Evolutionary conservation across 768 basidiomycete genomes (phyloP).

Genomic region (Galerina marginata): DNA sequence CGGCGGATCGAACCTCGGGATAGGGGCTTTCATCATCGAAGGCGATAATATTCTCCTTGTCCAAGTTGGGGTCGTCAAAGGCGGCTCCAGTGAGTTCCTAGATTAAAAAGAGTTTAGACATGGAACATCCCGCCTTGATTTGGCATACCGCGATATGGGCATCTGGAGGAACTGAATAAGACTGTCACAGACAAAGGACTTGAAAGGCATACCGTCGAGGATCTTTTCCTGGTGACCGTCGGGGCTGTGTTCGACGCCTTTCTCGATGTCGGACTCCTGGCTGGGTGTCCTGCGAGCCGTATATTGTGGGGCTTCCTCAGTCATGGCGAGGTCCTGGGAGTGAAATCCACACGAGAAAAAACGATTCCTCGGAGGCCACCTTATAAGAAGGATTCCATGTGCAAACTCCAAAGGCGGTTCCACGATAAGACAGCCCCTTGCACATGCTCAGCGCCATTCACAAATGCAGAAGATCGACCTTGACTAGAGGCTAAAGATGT

Average conservation of each 20-base stretch:
- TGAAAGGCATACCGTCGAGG: constrained; percentile 30
- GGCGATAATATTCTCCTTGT: constrained; percentile 40
- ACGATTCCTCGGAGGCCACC: not conserved
- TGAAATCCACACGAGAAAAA: constrained; percentile 15
- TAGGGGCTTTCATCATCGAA: constrained; percentile 77
- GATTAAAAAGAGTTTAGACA: not conserved
- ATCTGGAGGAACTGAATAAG: constrained; percentile 20
- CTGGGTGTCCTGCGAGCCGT: constrained; percentile 19
- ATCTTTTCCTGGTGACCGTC: constrained; percentile 6
- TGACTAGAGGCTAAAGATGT: constrained; percentile 10
- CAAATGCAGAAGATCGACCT: constrained; percentile 4
- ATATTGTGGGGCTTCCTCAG: constrained; percentile 31
- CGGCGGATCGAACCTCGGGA: constrained; percentile 74
- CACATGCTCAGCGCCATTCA: constrained; percentile 26
- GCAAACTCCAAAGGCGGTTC: constrained; percentile 10
- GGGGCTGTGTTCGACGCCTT: constrained; percentile 20
- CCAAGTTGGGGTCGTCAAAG: constrained; percentile 52
- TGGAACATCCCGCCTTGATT: not conserved
- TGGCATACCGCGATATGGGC: constrained; percentile 35
- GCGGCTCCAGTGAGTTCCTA: constrained; percentile 41
- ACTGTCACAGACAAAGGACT: not conserved
- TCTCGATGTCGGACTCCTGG: constrained; percentile 31
- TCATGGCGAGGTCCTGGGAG: constrained; percentile 26
- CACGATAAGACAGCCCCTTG: constrained; percentile 22
- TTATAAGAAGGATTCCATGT: constrained; percentile 27